Evolutionary conservation across 192 early-diverging fungal species (phyloP), one percentile per base, ranked within the genome.

Genomic region (Entomortierella lignicola): DNA sequence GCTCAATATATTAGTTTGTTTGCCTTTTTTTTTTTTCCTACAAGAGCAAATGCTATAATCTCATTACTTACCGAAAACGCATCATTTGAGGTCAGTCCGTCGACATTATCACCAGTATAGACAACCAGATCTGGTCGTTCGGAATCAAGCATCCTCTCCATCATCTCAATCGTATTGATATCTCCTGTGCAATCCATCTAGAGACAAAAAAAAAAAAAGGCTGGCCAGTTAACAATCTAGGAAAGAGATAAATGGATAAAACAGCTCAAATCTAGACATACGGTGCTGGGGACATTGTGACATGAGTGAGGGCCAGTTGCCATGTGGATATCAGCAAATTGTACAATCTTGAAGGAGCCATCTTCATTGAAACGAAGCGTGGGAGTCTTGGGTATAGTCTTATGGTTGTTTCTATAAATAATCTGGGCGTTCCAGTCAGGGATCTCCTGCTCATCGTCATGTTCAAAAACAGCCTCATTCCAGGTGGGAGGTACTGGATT

Each of bases 301-400:
- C 84, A 85, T n/a, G 60, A 66, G 23, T 82, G 81, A 12, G 66
- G 58, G 0, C 82, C 73, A 17, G 82, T 85, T 29, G 84, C 77
- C 62, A 83, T 83, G 21, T 85, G 84, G 8, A 85, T 69, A 47
- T 85, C 84, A 11, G 81, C 81, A 59, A 85, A 71, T 59, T 85
- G 84, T 7, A 83, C 52, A 68, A 85, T 85, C 53, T 85, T 85
- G 64, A 85, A 85, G 8, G 82, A 63, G 6, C 81, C 79, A 29
- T 85, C 71, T 4, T 66, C 8, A 26, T 75, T 53, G 62, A 85
- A 85, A 23, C 64, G 67, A 21, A 85, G 51, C 1, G 51, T 68
- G 0, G 69, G 69, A 0, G 17, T 17, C 31, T 60, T 48, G 5
- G 83, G 80, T 25, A 81, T 31, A 13, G 48, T 15, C 17, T 39